Conservation (phyloP, 2,329 filamentous ascomycete species). For the Fonsecaea monophora region DNA sequence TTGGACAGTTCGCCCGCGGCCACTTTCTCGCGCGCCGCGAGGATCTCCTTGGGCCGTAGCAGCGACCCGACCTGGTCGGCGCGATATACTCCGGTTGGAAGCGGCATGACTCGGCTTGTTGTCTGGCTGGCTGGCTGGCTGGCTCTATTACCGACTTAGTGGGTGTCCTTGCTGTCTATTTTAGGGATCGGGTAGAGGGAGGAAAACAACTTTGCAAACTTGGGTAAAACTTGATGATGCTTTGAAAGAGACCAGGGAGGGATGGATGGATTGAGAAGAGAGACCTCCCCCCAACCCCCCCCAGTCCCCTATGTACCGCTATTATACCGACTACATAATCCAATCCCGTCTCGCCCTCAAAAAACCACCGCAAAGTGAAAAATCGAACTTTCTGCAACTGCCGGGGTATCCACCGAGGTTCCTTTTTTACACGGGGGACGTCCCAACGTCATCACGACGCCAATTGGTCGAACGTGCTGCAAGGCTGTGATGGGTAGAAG, state of each 20-base stretch:
- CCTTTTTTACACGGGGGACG: not conserved
- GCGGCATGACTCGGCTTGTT: slow-evolving; percentile 30
- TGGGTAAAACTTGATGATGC: no score
- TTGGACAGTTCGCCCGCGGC: slow-evolving; percentile 52
- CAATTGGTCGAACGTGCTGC: not conserved
- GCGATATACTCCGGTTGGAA: slow-evolving; percentile 47
- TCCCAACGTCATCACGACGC: not conserved
- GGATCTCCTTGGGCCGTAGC: slow-evolving; percentile 58
- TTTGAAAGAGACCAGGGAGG: no score
- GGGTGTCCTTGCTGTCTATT: not conserved
- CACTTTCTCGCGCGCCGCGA: slow-evolving; percentile 58
- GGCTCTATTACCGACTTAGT: no score
- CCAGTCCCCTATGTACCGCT: no score
- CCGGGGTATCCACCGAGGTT: slow-evolving; percentile 15
- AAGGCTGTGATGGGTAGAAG: not conserved
- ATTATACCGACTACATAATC: no score
- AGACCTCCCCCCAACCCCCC: not conserved
- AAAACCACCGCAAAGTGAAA: not conserved
- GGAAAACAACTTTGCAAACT: no score
- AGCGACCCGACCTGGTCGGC: slow-evolving; percentile 66
- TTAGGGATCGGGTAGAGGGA: no score
- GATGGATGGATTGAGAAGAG: not conserved
- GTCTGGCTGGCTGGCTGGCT: no score
- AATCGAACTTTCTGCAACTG: slow-evolving; percentile 13
- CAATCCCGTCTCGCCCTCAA: no score